Evolutionary conservation across 2,329 filamentous ascomycete genomes (phyloP), one percentile per base, ranked within the genome.

Genomic region (Trichoderma breve): DNA sequence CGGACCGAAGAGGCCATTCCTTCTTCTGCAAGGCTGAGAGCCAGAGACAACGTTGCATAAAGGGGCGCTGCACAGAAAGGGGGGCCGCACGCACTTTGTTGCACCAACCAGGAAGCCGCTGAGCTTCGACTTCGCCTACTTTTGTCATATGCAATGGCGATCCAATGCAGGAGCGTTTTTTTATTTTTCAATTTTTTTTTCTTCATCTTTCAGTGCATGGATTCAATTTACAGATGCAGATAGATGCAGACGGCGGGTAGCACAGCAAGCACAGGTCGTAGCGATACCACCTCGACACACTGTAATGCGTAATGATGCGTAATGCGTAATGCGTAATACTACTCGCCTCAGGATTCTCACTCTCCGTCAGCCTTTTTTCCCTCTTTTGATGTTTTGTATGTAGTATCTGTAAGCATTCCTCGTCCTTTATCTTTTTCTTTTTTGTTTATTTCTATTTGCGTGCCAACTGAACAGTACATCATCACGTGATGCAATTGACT

Each of bases 1-100:
- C 77, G 77, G 77, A 68, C 77, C 77, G 77, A 78, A 78, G 75
- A 76, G 77, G 77, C 77, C 73, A 47, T 55, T 57, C 36, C 62
- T 71, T 71, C 34, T 71, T 36, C 9, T 72, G 60, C 71, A 71
- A 72, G 71, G 70, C 70, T 72, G 70, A 68, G 21, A 26, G 28
- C 39, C 55, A 71, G 24, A 60, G 53, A 43, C 53, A 68, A 72
- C 70, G 63, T 69, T 72, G 70, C 70, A 72, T 64, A 69, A 60
- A 70, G 66, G 66, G 57, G 66, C 66, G 55, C 57, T 57, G 26
- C 55, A 36, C 18, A 66, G 30, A 26, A 70, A 57, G 66, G 65
- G 65, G 34, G 28, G 26, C 26, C 47, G 43, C 43, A 36, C 21
- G 47, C 57, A 55, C 18, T 24, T 28, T 62, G 21, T 36, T 55